These are phyloP conservation scores for Betula pendula DNA, from an alignment of 306 rosid species.

Conservation along the genomic window DNA sequence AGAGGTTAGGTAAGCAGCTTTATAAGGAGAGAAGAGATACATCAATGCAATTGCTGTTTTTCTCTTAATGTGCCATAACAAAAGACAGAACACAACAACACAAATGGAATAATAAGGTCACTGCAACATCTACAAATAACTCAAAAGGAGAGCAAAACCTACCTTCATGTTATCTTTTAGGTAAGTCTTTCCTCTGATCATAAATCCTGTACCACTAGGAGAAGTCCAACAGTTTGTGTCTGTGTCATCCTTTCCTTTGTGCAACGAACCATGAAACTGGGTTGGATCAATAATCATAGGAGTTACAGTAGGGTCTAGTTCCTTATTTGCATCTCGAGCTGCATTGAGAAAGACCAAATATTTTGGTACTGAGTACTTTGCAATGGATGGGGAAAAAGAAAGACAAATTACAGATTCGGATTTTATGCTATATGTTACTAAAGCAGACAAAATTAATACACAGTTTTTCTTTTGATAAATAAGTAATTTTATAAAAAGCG, in stretches of 20 bases:
- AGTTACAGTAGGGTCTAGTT: slow-evolving; percentile 47
- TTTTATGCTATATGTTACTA: slow-evolving; percentile 4
- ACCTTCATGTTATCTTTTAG: slow-evolving; percentile 87
- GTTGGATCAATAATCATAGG: slow-evolving; percentile 50
- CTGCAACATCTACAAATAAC: neutral
- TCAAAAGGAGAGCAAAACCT: slow-evolving; percentile 13
- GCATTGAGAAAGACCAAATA: slow-evolving; percentile 33
- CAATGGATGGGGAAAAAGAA: neutral
- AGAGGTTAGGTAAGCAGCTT: neutral
- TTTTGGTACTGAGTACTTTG: slow-evolving; percentile 1
- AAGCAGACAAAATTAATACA: too few species aligned
- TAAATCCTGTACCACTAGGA: slow-evolving; percentile 76
- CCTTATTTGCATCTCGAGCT: slow-evolving; percentile 52
- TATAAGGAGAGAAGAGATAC: neutral
- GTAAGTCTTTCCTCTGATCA: slow-evolving; percentile 90
- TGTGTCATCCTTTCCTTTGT: slow-evolving; percentile 50
- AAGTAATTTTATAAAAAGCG: too few species aligned
- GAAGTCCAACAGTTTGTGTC: slow-evolving; percentile 83
- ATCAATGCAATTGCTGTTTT: neutral
- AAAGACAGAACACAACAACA: neutral
- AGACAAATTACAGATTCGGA: slow-evolving; percentile 6
- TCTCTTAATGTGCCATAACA: neutral
- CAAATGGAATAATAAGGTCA: neutral
- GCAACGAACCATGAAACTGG: slow-evolving; percentile 55
- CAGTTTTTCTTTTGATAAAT: too few species aligned